These are phyloP conservation scores for Leccinum proliferum DNA, from an alignment of 1,284 basidiomycete genomes.

Conservation along the genomic window DNA sequence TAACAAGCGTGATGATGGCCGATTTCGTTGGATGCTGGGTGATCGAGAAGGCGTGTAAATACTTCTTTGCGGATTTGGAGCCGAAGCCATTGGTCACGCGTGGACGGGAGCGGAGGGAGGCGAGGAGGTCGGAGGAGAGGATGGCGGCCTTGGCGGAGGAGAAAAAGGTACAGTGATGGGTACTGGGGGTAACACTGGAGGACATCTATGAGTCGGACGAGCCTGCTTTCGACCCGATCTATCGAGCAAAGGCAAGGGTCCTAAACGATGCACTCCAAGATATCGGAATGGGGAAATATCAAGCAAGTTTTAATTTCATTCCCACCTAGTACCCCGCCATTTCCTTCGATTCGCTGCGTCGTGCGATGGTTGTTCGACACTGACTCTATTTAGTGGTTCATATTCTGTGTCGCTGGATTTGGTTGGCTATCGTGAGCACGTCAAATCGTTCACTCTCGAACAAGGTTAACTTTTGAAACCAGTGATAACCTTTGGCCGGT, in stretches of 20 bases:
- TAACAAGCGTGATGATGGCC: constrained; percentile 77
- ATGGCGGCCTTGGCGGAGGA: constrained; percentile 6
- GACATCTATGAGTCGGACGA: constrained; percentile 40
- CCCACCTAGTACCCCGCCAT: not conserved
- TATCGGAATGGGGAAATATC: constrained; percentile 71
- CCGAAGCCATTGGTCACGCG: constrained; percentile 83
- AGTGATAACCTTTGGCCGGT: constrained; percentile 67
- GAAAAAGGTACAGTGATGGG: constrained; percentile 24
- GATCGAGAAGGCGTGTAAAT: constrained; percentile 82
- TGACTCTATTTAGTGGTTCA: constrained; percentile 33
- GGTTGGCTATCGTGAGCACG: constrained; percentile 63
- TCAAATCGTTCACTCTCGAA: not conserved
- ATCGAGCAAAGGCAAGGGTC: constrained; percentile 56
- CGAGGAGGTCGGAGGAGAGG: constrained; percentile 31
- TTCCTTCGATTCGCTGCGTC: not conserved
- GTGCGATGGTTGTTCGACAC: constrained; percentile 2
- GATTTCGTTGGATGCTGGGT: constrained; percentile 90
- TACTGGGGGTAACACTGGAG: constrained; percentile 17
- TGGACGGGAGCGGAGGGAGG: constrained; percentile 69
- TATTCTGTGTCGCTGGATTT: constrained; percentile 57
- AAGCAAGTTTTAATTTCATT: constrained; percentile 33
- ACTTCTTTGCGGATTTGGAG: constrained; percentile 84
- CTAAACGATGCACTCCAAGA: constrained; percentile 65
- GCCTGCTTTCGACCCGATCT: constrained; percentile 52
- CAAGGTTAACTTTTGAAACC: not conserved